Evolutionary conservation across 495 filamentous ascomycete genomes (phyloP).

Genomic region (Penicillium atrosanguineum): DNA sequence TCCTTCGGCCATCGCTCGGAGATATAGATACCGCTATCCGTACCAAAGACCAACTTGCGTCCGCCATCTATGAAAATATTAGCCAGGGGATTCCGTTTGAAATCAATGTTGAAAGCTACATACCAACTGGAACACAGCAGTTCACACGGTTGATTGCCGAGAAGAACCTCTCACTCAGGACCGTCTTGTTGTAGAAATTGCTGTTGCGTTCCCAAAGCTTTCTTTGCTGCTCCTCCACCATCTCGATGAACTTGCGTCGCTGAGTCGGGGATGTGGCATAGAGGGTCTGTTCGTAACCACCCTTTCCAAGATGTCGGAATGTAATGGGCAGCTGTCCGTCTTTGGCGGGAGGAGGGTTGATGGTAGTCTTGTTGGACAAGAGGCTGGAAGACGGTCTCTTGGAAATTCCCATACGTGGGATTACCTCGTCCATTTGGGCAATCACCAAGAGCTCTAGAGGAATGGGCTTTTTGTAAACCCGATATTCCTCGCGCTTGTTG

Average conservation of each 20-base stretch:
- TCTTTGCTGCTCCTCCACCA: slow-evolving; percentile 86
- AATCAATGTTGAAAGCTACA: slow-evolving; percentile 19
- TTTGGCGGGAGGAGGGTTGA: slow-evolving; percentile 51
- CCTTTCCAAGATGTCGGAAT: slow-evolving; percentile 97
- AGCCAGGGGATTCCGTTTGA: neutral
- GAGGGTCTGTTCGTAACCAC: slow-evolving; percentile 89
- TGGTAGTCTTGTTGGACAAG: slow-evolving; percentile 67
- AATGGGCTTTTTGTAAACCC: slow-evolving; percentile 93
- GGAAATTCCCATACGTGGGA: slow-evolving; percentile 72
- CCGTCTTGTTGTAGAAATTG: slow-evolving; percentile 89
- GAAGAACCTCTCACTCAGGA: slow-evolving; percentile 85
- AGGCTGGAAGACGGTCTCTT: slow-evolving; percentile 90
- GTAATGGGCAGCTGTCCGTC: slow-evolving; percentile 87
- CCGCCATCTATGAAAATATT: slow-evolving; percentile 71
- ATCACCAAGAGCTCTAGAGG: slow-evolving; percentile 92
- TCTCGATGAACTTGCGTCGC: slow-evolving; percentile 91
- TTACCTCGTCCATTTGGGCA: slow-evolving; percentile 92
- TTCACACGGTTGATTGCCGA: slow-evolving; percentile 78
- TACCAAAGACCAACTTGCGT: slow-evolving; percentile 88
- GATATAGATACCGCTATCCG: slow-evolving; percentile 88
- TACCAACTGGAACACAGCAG: slow-evolving; percentile 86
- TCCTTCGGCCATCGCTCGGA: slow-evolving; percentile 89
- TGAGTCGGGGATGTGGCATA: slow-evolving; percentile 78
- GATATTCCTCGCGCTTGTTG: slow-evolving; percentile 91
- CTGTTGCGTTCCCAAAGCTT: slow-evolving; percentile 76